Base-by-base conservation (phyloP, 169 alveolate genomes). In the Plasmodium malariae region DNA sequence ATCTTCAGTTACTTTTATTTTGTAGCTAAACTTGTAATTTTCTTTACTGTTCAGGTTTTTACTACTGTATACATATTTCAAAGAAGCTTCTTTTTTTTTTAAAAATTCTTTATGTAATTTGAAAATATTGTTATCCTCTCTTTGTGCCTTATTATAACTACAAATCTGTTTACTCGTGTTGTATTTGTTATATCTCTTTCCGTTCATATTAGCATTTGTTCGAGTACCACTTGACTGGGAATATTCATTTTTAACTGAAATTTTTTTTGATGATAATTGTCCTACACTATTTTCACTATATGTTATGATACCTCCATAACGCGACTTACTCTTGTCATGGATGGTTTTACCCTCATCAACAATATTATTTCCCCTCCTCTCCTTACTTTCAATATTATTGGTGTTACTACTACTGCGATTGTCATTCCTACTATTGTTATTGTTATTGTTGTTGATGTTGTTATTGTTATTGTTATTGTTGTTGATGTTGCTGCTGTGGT, bases 101-200 rank as follows among this genome's bases (percentile, higher is more conserved):
- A 80, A 36, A 69, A 48, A 80, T 40, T 40, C 48, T 24, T 80
- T 80, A 70, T 80, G 90, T 9, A 80, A 40, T 43, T 57, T 65
- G 26, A 80, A 67, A 12, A 80, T 5, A 40, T 65, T 80, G 12
- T 49, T 40, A 28, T 17, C 9, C 9, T 72, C 34, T 72, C 34
- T 2, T 54, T 34, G 12, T 55, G 3, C n/a, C n/a, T n/a, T 30
- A 2, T 55, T 40, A 9, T 40, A 5, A 40, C 9, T 40, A 40
- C n/a, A n/a, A n/a, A n/a, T n/a, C n/a, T n/a, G n/a, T n/a, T n/a
- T n/a, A n/a, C n/a, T n/a, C n/a, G n/a, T n/a, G n/a, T n/a, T n/a
- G n/a, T n/a, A n/a, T n/a, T n/a, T n/a, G n/a, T n/a, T n/a, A n/a
- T n/a, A n/a, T n/a, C n/a, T n/a, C n/a, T n/a, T n/a, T n/a, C n/a